Percentiles rank a stretch among this genome's conserved stretches.
Conservation (phyloP, 148 eudicot species). For the Oxyria digyna region DNA sequence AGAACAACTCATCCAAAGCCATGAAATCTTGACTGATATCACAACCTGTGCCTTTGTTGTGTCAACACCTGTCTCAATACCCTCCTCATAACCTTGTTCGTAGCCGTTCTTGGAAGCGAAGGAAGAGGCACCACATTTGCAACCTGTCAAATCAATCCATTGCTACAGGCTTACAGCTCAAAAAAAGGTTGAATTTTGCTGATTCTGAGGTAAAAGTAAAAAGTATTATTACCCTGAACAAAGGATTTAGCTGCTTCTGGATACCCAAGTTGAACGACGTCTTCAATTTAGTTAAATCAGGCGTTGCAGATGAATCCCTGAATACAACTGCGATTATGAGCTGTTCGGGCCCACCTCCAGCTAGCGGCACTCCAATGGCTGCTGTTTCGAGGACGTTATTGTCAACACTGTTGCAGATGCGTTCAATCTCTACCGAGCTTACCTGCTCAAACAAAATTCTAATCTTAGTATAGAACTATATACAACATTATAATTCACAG, state of each 20-base stretch:
- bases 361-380: constrained; percentile 76
- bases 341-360: constrained; percentile 85
- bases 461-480: too few relatives aligned
- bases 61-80: constrained; percentile 64
- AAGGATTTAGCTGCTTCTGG: constrained; percentile 76
- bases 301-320: constrained; percentile 24
- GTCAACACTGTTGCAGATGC: constrained; percentile 59
- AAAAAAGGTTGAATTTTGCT: neutral
- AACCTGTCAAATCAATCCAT: constrained; percentile 38
- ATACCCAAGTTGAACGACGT: constrained; percentile 56
- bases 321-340: constrained; percentile 67
- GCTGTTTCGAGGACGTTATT: constrained; percentile 70
- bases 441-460: constrained; percentile 41
- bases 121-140: constrained; percentile 33
- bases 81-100: constrained; percentile 94
- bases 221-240: constrained; percentile 50
- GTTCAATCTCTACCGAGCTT: constrained; percentile 90
- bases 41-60: constrained; percentile 17
- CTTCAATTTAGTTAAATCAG: constrained; percentile 36
- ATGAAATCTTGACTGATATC: neutral
- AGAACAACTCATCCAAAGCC: neutral
- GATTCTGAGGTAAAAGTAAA: neutral
- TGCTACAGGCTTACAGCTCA: too few relatives aligned
- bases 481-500: neutral
- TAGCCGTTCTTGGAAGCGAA: constrained; percentile 88